These are phyloP conservation scores for Pichia inconspicua DNA, from an alignment of 1,139 yeast species.

Conservation along the genomic window DNA sequence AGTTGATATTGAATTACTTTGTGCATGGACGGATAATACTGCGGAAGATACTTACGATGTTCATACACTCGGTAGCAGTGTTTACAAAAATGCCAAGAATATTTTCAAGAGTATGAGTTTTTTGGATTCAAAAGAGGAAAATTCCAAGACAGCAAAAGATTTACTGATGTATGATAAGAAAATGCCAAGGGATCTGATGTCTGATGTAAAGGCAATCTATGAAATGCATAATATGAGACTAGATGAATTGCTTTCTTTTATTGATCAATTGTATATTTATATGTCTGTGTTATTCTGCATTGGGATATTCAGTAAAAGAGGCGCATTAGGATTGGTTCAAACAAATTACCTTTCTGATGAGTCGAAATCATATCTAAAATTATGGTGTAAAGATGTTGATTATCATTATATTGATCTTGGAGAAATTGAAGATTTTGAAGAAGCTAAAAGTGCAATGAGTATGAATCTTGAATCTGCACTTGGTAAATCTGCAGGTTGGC, in stretches of 20 bases:
- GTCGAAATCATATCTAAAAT: constrained; percentile 14
- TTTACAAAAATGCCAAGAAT: constrained; percentile 2
- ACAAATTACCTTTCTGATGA: constrained; percentile 17
- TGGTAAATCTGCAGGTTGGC: constrained; percentile 6
- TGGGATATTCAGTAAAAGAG: constrained; percentile 21
- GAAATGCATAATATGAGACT: constrained; percentile 2
- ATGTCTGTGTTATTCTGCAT: constrained; percentile 19
- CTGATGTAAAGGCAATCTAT: constrained; percentile 2
- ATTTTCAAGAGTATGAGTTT: background rate
- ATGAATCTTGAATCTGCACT: constrained; percentile 2
- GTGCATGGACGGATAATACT: background rate
- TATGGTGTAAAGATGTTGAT: constrained; percentile 10
- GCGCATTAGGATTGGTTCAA: constrained; percentile 24
- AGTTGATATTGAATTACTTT: constrained; percentile 6
- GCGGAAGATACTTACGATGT: constrained; percentile 1
- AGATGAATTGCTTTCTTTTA: constrained; percentile 3
- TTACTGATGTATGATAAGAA: constrained; percentile 3
- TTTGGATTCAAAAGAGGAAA: background rate
- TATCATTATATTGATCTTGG: constrained; percentile 1
- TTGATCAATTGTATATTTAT: constrained; percentile 19
- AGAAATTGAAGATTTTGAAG: background rate
- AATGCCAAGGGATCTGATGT: constrained; percentile 1
- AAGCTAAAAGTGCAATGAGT: constrained; percentile 1
- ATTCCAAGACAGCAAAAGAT: background rate
- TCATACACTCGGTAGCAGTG: constrained; percentile 1